Evolutionary conservation across 75 land plant species (phyloP).

Genomic region (Pinus taeda): DNA sequence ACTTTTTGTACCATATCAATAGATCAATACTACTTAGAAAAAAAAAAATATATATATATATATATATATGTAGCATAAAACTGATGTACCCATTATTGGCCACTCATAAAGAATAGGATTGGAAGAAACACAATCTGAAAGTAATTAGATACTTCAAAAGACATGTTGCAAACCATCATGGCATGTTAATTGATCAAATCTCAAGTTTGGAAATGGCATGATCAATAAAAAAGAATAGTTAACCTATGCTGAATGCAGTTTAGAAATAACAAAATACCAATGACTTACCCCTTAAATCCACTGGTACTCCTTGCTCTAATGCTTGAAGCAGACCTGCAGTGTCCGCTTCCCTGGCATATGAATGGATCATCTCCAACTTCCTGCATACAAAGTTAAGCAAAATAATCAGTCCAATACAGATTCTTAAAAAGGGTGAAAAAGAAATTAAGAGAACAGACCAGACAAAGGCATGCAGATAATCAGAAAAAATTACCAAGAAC

Average conservation of each 20-base stretch:
- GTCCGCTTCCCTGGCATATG: conserved; percentile 34
- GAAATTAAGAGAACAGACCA: neutral
- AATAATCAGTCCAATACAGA: neutral
- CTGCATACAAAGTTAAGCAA: conserved; percentile 13
- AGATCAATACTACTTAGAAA: too few relatives aligned
- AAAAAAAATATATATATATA: too few relatives aligned
- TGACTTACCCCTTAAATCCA: conserved; percentile 27
- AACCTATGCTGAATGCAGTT: neutral
- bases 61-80: neutral
- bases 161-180: neutral
- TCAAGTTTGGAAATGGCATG: neutral
- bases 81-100: neutral
- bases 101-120: neutral
- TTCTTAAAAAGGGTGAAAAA: neutral
- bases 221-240: neutral
- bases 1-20: too few relatives aligned
- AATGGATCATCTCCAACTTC: conserved; percentile 30
- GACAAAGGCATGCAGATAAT: neutral
- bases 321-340: conserved; percentile 19
- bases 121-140: neutral
- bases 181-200: neutral
- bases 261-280: neutral
- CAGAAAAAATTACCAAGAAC: neutral
- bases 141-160: neutral
- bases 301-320: conserved; percentile 14